Evolutionary conservation across 176 grass and related monocot species (phyloP).

Genomic region (Microstegium vimineum): DNA sequence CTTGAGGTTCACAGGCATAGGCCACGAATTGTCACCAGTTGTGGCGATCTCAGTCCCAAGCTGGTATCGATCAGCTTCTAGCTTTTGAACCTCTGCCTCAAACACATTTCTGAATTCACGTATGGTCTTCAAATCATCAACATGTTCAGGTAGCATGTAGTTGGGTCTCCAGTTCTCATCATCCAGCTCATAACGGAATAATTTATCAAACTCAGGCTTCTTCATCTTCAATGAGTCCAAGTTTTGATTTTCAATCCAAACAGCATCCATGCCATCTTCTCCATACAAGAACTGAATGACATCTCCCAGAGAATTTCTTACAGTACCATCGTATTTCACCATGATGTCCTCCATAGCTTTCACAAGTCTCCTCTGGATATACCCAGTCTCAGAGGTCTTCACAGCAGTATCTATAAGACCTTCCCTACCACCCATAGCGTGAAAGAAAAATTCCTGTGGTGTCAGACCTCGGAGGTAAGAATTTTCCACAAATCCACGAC

Average conservation of each 20-base stretch:
- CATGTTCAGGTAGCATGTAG: slow-evolving; percentile 94
- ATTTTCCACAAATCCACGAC: slow-evolving; percentile 98
- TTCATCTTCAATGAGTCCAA: slow-evolving; percentile 97
- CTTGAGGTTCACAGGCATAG: slow-evolving; percentile 96
- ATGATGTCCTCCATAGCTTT: slow-evolving; percentile 99
- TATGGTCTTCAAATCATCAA: slow-evolving; percentile 96
- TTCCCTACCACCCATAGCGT: slow-evolving; percentile 87
- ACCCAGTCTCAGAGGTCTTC: slow-evolving; percentile 92
- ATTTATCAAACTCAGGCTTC: slow-evolving; percentile 65
- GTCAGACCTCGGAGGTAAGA: slow-evolving; percentile 95
- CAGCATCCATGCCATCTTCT: slow-evolving; percentile 99
- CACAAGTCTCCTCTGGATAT: slow-evolving; percentile 89
- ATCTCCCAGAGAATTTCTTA: slow-evolving; percentile 95
- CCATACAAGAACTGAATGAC: slow-evolving; percentile 98
- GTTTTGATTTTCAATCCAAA: slow-evolving; percentile 95
- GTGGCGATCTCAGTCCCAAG: slow-evolving; percentile 88
- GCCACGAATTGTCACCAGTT: slow-evolving; percentile 81
- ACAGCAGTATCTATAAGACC: slow-evolving; percentile 92
- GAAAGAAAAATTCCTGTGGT: slow-evolving; percentile 94
- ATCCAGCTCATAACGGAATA: slow-evolving; percentile 86
- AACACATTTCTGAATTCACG: slow-evolving; percentile 95
- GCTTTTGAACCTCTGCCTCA: slow-evolving; percentile 92
- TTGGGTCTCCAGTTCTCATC: slow-evolving; percentile 90
- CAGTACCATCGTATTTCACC: slow-evolving; percentile 98
- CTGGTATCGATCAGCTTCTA: slow-evolving; percentile 86